Conservation (phyloP, 306 rosid species). For the Quercus rubra region DNA sequence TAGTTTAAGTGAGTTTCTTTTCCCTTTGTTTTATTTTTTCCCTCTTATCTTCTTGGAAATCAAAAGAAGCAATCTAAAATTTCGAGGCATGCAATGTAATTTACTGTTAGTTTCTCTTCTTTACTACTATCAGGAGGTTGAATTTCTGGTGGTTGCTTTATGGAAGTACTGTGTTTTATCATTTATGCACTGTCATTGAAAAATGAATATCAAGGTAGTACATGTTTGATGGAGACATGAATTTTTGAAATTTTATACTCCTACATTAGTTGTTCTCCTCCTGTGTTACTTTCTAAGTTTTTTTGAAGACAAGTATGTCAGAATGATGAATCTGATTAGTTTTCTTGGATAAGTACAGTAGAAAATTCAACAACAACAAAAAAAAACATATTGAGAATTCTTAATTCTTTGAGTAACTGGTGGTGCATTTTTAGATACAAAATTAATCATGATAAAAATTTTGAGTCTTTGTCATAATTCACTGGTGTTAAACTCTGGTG, state of each 20-base stretch:
- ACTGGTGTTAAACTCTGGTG: conserved; percentile 31
- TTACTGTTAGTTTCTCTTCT: not conserved
- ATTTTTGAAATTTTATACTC: conserved; percentile 17
- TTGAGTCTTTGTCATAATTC: conserved; percentile 29
- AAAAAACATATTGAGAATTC: not conserved
- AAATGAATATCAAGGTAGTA: conserved; percentile 13
- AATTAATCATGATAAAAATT: conserved; percentile 19
- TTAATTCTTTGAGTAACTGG: conserved; percentile 30
- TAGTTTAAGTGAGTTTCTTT: too few species aligned
- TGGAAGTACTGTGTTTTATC: not conserved
- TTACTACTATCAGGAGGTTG: too few species aligned
- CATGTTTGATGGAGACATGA: conserved; percentile 9
- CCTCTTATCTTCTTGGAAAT: not conserved
- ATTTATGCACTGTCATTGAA: conserved; percentile 6
- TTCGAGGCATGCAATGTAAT: too few species aligned
- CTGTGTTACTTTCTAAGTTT: not conserved
- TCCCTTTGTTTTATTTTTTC: not conserved
- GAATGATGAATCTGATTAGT: not conserved
- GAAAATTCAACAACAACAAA: conserved; percentile 15
- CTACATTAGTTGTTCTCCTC: conserved; percentile 3
- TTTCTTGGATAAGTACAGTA: conserved; percentile 20
- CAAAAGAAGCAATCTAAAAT: not conserved
- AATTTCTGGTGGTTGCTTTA: conserved; percentile 1
- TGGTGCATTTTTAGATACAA: conserved; percentile 23
- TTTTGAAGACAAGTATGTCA: not conserved